Conservation (phyloP, 768 basidiomycete genomes). For the Cystofilobasidium bisporidii region DNA sequence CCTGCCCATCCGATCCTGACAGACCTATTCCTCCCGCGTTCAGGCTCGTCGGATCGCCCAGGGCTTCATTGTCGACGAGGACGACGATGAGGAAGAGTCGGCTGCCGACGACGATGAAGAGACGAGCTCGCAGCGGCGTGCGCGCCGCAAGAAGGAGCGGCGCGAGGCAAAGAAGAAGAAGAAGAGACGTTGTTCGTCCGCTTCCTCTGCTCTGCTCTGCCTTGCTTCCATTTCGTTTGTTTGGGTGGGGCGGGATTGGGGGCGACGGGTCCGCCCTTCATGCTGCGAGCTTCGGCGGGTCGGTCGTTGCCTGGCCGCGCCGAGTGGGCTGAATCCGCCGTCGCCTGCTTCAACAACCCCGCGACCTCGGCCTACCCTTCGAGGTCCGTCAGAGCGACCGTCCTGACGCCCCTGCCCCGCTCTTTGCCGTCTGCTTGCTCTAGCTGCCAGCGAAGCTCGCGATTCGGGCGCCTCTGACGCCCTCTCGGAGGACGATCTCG, state of each 20-base stretch:
- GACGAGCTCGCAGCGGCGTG: slow-evolving; percentile 4
- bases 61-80: slow-evolving; percentile 85
- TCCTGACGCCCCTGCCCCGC: no score
- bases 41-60: slow-evolving; percentile 59
- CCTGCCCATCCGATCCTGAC: no score
- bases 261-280: no score
- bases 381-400: no score
- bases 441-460: slow-evolving; percentile 11
- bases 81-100: slow-evolving; percentile 76
- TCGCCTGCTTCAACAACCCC: no score
- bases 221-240: not conserved
- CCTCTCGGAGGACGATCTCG: slow-evolving; percentile 80
- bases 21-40: not conserved
- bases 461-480: slow-evolving; percentile 30
- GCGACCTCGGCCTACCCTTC: no score
- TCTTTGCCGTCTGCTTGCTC: slow-evolving; percentile 24
- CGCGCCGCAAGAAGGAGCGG: slow-evolving; percentile 16
- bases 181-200: slow-evolving; percentile 48
- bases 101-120: slow-evolving; percentile 37
- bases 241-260: no score
- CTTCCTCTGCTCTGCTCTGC: not conserved
- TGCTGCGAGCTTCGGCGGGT: no score
- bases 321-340: no score
- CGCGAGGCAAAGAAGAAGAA: slow-evolving; percentile 49
- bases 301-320: no score